Evolutionary conservation across 352 stramenopile species (phyloP), one percentile per base, ranked within the genome.

Genomic region (Phytophthora quininea): DNA sequence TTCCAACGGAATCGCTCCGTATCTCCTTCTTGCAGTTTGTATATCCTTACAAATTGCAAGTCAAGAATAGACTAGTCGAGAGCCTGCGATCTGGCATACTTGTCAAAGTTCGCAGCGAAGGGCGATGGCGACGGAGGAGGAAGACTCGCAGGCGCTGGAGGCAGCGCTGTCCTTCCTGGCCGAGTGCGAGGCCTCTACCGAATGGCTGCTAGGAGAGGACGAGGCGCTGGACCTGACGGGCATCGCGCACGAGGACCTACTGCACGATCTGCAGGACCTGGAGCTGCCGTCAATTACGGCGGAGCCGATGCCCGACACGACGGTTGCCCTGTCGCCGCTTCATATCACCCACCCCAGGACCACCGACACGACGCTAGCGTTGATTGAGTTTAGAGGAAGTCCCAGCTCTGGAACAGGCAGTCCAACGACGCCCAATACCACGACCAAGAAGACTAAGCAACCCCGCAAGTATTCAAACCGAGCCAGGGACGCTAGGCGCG

Each of bases 91-190:
- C 6, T 49, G 15, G 14, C 43, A 49, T 49, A 29, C 5, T 30
- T 15, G 9, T 24, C 40, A 47, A 7, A 30, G 24, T 49, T 49
- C 58, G 15, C 52, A 69, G 43, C 57, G n/a, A n/a, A n/a, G n/a
- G n/a, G n/a, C 64, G 10, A 64, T 29, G 5, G 62, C 64, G 33
- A 55, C 62, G 31, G 62, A 68, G 9, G 15, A 66, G 5, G 64
- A 67, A 37, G 56, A 69, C 37, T 42, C 63, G 24, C 71, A 64
- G 63, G 32, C 64, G 62, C 64, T 86, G 49, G 57, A 80, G 67
- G 74, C 75, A 45, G 76, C 77, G 51, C 52, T 76, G 11, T 77
- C 75, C 24, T 84, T 80, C 54, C 67, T 82, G 29, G 63, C 53
- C 27, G 64, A 84, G 37, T 84, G 66, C 54, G 75, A 86, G 56